These are phyloP conservation scores for Lepidium sativum DNA, from an alignment of 345 rosid species.

Conservation along the genomic window DNA sequence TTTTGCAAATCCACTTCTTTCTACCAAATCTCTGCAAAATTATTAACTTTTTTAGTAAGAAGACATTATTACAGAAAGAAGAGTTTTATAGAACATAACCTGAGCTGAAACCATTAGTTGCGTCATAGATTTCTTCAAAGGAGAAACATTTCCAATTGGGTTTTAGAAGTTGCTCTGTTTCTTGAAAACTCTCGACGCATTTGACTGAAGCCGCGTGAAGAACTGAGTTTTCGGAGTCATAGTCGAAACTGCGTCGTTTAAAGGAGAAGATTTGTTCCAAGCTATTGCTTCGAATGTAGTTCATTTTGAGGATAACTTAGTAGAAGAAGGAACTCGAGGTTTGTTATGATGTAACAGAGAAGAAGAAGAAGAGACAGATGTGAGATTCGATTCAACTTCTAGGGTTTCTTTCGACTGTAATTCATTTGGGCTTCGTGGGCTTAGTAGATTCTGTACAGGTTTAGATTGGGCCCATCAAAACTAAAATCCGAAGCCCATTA, in stretches of 20 bases:
- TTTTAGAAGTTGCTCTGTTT: constrained; percentile 30
- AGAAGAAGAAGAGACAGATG: constrained; percentile 8
- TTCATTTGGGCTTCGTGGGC: too few species aligned
- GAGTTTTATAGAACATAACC: constrained; percentile 31
- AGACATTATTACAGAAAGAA: not conserved
- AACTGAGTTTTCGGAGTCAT: constrained; percentile 22
- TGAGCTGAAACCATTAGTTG: constrained; percentile 63
- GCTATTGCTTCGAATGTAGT: constrained; percentile 71
- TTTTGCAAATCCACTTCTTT: constrained; percentile 91
- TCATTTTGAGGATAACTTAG: constrained; percentile 34
- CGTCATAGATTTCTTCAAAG: constrained; percentile 62
- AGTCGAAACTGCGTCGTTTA: constrained; percentile 53
- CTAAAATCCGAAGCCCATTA: too few species aligned
- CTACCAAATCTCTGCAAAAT: constrained; percentile 57
- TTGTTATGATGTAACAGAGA: not conserved
- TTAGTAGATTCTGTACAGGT: too few species aligned
- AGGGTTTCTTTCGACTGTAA: too few species aligned
- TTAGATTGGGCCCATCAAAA: too few species aligned
- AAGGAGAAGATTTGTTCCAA: constrained; percentile 74
- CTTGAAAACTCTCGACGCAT: constrained; percentile 25
- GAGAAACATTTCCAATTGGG: constrained; percentile 97
- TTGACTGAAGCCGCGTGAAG: constrained; percentile 10
- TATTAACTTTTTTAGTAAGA: not conserved
- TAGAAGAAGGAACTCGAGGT: constrained; percentile 19
- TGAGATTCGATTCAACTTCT: too few species aligned